These are phyloP conservation scores for Dalbergia cultrata DNA, from an alignment of 306 rosid species.

Conservation along the genomic window DNA sequence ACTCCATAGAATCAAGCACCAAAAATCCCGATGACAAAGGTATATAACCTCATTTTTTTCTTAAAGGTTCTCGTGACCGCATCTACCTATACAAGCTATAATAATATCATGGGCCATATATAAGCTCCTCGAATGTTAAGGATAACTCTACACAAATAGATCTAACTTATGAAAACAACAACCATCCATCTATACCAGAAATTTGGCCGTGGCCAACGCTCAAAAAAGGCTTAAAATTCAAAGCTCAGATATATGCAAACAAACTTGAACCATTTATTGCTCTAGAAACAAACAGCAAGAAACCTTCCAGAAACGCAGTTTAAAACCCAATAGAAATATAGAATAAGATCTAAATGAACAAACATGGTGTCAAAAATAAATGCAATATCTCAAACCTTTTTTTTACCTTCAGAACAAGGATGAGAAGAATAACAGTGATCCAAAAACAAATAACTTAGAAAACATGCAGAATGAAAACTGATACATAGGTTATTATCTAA, in stretches of 20 bases:
- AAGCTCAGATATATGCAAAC: neutral
- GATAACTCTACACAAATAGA: too few species aligned
- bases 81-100: too few species aligned
- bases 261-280: neutral
- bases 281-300: neutral
- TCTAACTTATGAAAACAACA: too few species aligned
- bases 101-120: too few species aligned
- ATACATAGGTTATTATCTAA: neutral
- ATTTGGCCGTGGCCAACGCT: neutral
- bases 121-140: too few species aligned
- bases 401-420: neutral
- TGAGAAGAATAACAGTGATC: neutral
- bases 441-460: neutral
- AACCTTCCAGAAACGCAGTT: conserved; percentile 1
- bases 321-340: neutral
- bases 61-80: too few species aligned
- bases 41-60: too few species aligned
- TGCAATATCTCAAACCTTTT: neutral
- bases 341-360: neutral
- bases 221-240: neutral
- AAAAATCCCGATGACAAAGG: too few species aligned
- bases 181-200: neutral
- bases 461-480: neutral
- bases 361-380: neutral
- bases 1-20: too few species aligned